phyloP scores from a whole-genome alignment of 257 asterid genomes.

The Solanum corneliomulleri region DNA sequence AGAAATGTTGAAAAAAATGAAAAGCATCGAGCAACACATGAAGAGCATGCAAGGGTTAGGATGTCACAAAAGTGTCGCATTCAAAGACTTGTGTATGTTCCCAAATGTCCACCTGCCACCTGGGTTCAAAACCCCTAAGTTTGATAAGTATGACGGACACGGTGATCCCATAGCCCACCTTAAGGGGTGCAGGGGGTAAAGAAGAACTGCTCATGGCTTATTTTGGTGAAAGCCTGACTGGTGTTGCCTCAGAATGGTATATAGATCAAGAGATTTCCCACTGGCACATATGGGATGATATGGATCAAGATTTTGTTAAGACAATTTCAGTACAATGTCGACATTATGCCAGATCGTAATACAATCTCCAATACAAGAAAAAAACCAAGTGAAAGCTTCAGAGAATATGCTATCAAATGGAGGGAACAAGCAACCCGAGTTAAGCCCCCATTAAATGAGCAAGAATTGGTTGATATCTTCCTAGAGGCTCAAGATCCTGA shows the following conservation, averaged over 20 bases:
- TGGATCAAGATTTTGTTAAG: not conserved
- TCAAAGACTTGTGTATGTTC: no score
- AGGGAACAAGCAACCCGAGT: not conserved
- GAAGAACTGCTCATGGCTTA: not conserved
- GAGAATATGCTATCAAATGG: not conserved
- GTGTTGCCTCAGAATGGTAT: not conserved
- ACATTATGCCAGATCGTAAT: not conserved
- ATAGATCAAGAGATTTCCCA: not conserved
- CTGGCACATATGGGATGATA: not conserved
- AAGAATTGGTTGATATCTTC: not conserved
- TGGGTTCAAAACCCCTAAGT: no score
- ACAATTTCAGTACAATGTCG: not conserved
- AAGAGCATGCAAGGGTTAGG: no score
- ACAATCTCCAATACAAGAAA: not conserved
- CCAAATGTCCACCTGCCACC: no score
- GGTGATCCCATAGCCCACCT: no score
- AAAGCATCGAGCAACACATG: no score
- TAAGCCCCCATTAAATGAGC: not conserved
- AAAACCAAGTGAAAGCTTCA: not conserved
- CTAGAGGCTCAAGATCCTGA: not conserved
- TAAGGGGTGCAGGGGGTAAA: not conserved
- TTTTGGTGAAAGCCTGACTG: not conserved
- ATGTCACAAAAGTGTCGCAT: no score
- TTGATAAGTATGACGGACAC: no score
- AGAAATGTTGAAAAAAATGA: no score